These are phyloP conservation scores for Pichia sp. DNA, from an alignment of 1,139 yeast species.

Conservation along the genomic window DNA sequence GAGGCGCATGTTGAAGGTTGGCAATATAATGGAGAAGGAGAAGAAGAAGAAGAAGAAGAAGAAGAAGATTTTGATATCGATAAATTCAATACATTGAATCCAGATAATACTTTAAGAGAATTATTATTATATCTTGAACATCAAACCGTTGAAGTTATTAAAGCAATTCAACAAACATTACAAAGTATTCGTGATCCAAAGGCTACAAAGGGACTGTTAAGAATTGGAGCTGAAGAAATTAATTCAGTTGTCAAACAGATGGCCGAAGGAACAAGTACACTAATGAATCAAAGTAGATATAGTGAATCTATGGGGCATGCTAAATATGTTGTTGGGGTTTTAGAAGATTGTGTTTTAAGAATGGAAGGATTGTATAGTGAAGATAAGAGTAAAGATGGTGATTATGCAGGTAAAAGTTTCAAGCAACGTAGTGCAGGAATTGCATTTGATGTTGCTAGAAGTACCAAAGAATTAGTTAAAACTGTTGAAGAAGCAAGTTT, in stretches of 20 bases:
- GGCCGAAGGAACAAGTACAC: slow-evolving; percentile 83
- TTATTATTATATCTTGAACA: slow-evolving; percentile 83
- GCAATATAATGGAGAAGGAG: slow-evolving; percentile 9
- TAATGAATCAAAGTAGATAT: slow-evolving; percentile 86
- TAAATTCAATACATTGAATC: slow-evolving; percentile 74
- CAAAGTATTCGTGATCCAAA: slow-evolving; percentile 71
- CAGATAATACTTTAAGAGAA: slow-evolving; percentile 82
- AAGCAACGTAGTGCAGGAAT: slow-evolving; percentile 93
- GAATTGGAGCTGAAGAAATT: slow-evolving; percentile 68
- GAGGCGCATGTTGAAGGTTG: slow-evolving; percentile 1
- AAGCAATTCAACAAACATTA: slow-evolving; percentile 78
- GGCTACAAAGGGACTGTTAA: slow-evolving; percentile 68
- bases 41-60: slow-evolving; percentile 17
- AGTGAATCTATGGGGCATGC: slow-evolving; percentile 85
- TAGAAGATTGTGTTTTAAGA: slow-evolving; percentile 79
- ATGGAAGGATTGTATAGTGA: slow-evolving; percentile 50
- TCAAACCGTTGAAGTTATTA: slow-evolving; percentile 87
- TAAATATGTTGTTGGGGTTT: slow-evolving; percentile 78
- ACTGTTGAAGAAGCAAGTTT: slow-evolving; percentile 92
- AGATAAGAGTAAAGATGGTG: slow-evolving; percentile 46
- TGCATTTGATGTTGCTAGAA: slow-evolving; percentile 92
- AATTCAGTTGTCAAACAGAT: slow-evolving; percentile 73
- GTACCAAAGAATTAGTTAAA: slow-evolving; percentile 91
- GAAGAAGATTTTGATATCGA: slow-evolving; percentile 51
- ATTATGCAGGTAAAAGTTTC: slow-evolving; percentile 81